These are phyloP conservation scores for Diutina neorugosa DNA, from an alignment of 1,139 yeast species.

Conservation along the genomic window DNA sequence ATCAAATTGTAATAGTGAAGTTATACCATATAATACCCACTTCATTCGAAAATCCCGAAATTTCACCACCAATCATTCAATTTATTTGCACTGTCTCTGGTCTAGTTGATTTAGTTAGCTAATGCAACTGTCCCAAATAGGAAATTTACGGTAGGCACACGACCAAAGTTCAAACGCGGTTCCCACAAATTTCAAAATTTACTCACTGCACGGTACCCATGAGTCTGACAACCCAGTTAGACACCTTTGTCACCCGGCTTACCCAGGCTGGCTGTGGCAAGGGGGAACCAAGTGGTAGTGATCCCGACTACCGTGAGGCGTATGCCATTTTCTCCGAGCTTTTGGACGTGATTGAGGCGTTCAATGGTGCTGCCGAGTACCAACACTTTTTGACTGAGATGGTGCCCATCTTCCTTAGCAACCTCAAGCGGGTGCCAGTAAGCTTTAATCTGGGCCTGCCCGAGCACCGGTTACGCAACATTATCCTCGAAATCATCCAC, in stretches of 20 bases:
- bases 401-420: conserved; percentile 48
- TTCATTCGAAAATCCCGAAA: too few species aligned
- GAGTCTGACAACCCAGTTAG: conserved; percentile 35
- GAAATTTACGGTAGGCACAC: not conserved
- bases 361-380: conserved; percentile 70
- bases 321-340: conserved; percentile 67
- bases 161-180: not conserved
- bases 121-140: not conserved
- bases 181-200: not conserved
- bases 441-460: conserved; percentile 50
- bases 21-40: too few species aligned
- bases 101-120: too few species aligned
- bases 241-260: conserved; percentile 48
- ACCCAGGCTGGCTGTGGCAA: conserved; percentile 25
- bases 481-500: conserved; percentile 69
- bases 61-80: too few species aligned
- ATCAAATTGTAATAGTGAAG: too few species aligned
- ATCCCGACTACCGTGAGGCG: conserved; percentile 42
- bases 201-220: conserved; percentile 7
- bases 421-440: conserved; percentile 60
- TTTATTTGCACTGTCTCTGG: too few species aligned
- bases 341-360: conserved; percentile 75
- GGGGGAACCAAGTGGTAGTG: not conserved
- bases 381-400: conserved; percentile 52
- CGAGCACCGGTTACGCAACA: conserved; percentile 65